Evolutionary conservation across 106 monocot species (phyloP).

Genomic region (Acanthochlamys bracteata): DNA sequence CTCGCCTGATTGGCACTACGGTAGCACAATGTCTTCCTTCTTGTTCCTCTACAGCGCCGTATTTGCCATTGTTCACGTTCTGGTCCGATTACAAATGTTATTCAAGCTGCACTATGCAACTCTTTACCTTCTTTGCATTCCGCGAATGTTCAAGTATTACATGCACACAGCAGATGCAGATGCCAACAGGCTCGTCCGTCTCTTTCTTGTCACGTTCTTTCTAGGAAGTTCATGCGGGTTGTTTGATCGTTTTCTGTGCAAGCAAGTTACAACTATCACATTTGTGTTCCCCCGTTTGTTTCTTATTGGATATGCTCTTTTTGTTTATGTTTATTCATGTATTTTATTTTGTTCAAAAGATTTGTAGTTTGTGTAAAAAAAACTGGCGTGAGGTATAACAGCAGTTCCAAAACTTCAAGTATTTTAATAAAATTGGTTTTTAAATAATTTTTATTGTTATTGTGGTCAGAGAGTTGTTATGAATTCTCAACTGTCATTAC

Average conservation of each 20-base stretch:
- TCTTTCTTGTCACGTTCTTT: conserved; percentile 39
- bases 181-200: conserved; percentile 58
- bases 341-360: too few relatives aligned
- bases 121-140: conserved; percentile 71
- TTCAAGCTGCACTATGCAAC: conserved; percentile 68
- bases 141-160: conserved; percentile 93
- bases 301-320: too few relatives aligned
- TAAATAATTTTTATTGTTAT: too few relatives aligned
- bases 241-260: conserved; percentile 46
- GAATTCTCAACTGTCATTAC: too few relatives aligned
- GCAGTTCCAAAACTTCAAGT: too few relatives aligned
- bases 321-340: too few relatives aligned
- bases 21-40: conserved; percentile 83
- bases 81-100: conserved; percentile 30
- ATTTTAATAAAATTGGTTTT: too few relatives aligned
- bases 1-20: conserved; percentile 84
- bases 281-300: too few relatives aligned
- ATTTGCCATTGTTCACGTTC: conserved; percentile 46
- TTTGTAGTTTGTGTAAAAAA: too few relatives aligned
- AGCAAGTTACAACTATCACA: conserved; percentile 27
- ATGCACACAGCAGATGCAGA: conserved; percentile 63
- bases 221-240: conserved; percentile 57
- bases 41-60: conserved; percentile 60
- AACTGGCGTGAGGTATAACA: too few relatives aligned
- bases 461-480: too few relatives aligned